Evolutionary conservation across 129 eudicot species (phyloP).

Genomic region (Flaveria linearis): DNA sequence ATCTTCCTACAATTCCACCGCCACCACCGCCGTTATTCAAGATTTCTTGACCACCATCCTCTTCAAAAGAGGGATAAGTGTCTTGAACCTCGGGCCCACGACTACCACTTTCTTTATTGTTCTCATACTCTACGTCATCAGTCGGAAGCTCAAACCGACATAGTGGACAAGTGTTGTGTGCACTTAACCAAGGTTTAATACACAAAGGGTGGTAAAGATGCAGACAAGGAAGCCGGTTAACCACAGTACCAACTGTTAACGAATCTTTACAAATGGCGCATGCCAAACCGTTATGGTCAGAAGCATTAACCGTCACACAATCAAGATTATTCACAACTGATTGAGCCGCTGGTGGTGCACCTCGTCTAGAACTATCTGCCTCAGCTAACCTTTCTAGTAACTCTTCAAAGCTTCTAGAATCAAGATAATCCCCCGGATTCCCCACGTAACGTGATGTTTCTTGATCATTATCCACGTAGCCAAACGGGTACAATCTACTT

Average conservation of each 20-base stretch:
- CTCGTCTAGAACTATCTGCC: constrained; percentile 53
- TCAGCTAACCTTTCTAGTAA: constrained; percentile 67
- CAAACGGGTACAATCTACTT: constrained; percentile 38
- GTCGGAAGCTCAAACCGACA: constrained; percentile 90
- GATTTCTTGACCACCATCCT: constrained; percentile 31
- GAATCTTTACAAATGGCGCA: constrained; percentile 92
- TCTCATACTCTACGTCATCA: constrained; percentile 73
- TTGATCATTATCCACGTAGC: constrained; percentile 25
- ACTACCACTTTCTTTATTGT: constrained; percentile 35
- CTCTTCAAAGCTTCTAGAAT: constrained; percentile 67
- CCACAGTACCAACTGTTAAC: constrained; percentile 54
- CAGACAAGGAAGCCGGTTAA: constrained; percentile 71
- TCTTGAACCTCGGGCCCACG: constrained; percentile 26
- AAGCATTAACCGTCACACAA: constrained; percentile 42
- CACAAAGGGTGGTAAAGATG: constrained; percentile 81
- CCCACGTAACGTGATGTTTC: constrained; percentile 42
- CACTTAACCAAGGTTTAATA: constrained; percentile 80
- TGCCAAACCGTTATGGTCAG: constrained; percentile 41
- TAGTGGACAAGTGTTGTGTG: constrained; percentile 77
- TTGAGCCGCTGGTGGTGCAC: constrained; percentile 81
- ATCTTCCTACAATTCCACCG: constrained; percentile 30
- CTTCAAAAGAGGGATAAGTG: constrained; percentile 36
- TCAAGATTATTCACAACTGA: constrained; percentile 63
- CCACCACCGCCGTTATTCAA: constrained; percentile 16
- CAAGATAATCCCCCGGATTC: constrained; percentile 60